Conservation (phyloP, 768 basidiomycete species). For the Tephrocybe sp. region DNA sequence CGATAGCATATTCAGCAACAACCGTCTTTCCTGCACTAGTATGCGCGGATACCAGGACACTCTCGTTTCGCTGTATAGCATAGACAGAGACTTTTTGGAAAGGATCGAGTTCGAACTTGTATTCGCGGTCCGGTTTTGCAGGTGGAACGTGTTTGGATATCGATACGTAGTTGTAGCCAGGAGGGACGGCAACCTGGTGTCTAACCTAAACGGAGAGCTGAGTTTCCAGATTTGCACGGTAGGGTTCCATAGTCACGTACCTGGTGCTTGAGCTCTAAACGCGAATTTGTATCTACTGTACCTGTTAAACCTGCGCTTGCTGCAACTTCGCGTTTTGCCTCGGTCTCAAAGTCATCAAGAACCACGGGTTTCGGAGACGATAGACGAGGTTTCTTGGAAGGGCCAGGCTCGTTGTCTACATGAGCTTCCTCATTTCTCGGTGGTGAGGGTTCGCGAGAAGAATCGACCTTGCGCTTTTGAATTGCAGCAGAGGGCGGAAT, state of each 20-base stretch:
- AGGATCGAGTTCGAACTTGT: constrained; percentile 96
- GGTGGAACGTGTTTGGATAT: constrained; percentile 91
- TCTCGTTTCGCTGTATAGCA: constrained; percentile 96
- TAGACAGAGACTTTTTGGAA: constrained; percentile 95
- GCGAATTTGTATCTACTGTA: constrained; percentile 60
- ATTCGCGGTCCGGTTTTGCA: constrained; percentile 85
- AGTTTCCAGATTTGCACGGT: not conserved
- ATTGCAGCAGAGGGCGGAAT: constrained; percentile 11
- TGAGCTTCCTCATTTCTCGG: constrained; percentile 18
- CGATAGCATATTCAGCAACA: constrained; percentile 99
- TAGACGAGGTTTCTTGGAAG: constrained; percentile 60
- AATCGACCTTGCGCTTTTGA: constrained; percentile 44
- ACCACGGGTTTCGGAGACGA: constrained; percentile 70
- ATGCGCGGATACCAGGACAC: constrained; percentile 96
- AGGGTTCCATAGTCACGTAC: constrained; percentile 31
- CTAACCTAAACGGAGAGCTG: constrained; percentile 57
- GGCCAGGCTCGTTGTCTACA: constrained; percentile 33
- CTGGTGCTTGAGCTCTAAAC: constrained; percentile 80
- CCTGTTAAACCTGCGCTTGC: constrained; percentile 86
- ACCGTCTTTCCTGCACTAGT: constrained; percentile 99
- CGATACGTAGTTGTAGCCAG: constrained; percentile 85
- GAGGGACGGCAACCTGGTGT: constrained; percentile 95
- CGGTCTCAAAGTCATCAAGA: constrained; percentile 92
- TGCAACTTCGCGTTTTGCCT: constrained; percentile 88
- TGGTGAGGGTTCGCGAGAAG: constrained; percentile 16